Conservation (phyloP, 163 green algal genomes). For the Chlamydomonas reinhardtii region DNA sequence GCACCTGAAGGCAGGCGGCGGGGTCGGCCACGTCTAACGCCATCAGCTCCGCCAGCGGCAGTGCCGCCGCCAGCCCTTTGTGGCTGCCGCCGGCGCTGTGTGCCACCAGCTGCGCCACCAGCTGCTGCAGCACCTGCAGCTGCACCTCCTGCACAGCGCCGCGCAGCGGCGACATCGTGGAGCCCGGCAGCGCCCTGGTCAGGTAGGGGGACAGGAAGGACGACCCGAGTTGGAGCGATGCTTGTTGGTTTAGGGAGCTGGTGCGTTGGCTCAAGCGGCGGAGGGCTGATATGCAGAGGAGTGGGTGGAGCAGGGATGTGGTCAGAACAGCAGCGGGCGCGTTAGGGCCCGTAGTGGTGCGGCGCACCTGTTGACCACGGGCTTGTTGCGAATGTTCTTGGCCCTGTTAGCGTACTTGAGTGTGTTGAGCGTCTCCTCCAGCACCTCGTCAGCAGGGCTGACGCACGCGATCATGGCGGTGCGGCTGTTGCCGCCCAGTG, state of each 20-base stretch:
- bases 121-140: slow-evolving; percentile 45
- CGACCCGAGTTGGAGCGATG: too few relatives aligned
- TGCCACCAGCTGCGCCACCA: slow-evolving; percentile 28
- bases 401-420: slow-evolving; percentile 81
- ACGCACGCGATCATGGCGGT: slow-evolving; percentile 88
- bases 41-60: slow-evolving; percentile 43
- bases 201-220: too few relatives aligned
- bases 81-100: too few relatives aligned
- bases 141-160: slow-evolving; percentile 33
- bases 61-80: background rate
- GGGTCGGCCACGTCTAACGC: slow-evolving; percentile 9
- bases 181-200: background rate
- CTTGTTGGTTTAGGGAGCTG: too few relatives aligned
- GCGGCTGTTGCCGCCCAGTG: slow-evolving; percentile 84
- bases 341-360: too few relatives aligned
- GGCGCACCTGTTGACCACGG: slow-evolving; percentile 80
- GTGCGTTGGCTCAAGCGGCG: too few relatives aligned
- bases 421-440: slow-evolving; percentile 95
- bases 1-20: slow-evolving; percentile 27
- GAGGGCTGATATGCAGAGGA: too few relatives aligned
- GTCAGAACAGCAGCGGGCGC: too few relatives aligned
- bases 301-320: too few relatives aligned
- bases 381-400: slow-evolving; percentile 90
- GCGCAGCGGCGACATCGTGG: background rate
- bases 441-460: slow-evolving; percentile 77